A percentile compares a stretch with the other conserved stretches of the same genome.
Conservation (phyloP, 805 yeast species). For the Teunomyces lycoperdinae region DNA sequence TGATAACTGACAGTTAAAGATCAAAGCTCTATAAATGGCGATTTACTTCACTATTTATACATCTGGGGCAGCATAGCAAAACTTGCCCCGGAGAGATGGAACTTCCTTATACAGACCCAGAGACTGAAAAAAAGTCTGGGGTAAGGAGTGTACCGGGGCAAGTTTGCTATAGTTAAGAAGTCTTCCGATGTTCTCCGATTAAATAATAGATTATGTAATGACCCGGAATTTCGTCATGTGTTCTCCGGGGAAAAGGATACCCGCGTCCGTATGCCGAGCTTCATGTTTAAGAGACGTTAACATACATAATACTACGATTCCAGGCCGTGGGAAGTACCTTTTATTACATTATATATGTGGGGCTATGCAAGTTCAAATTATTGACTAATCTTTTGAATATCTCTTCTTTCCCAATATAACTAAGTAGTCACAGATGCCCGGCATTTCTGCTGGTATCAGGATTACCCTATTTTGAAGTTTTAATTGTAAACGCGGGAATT, state of each 20-base stretch:
- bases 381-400: background rate
- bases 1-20: background rate
- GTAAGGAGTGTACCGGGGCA: conserved; percentile 17
- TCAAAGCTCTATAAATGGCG: conserved; percentile 3
- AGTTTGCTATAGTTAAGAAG: background rate
- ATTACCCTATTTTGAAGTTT: background rate
- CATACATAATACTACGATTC: background rate
- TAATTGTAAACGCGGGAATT: background rate
- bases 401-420: background rate
- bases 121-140: conserved; percentile 18
- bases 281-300: background rate
- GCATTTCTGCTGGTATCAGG: background rate
- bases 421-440: background rate
- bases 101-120: background rate
- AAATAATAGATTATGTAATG: conserved; percentile 6
- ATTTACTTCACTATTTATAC: conserved; percentile 8
- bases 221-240: background rate
- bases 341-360: background rate
- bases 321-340: background rate
- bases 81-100: conserved; percentile 9
- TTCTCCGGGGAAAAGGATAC: conserved; percentile 1
- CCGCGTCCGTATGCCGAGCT: background rate
- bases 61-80: background rate
- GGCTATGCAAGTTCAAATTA: background rate
- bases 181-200: conserved; percentile 9